phyloP scores from a whole-genome alignment of 176 grass and related monocot species.

The Saccharum officinarum region DNA sequence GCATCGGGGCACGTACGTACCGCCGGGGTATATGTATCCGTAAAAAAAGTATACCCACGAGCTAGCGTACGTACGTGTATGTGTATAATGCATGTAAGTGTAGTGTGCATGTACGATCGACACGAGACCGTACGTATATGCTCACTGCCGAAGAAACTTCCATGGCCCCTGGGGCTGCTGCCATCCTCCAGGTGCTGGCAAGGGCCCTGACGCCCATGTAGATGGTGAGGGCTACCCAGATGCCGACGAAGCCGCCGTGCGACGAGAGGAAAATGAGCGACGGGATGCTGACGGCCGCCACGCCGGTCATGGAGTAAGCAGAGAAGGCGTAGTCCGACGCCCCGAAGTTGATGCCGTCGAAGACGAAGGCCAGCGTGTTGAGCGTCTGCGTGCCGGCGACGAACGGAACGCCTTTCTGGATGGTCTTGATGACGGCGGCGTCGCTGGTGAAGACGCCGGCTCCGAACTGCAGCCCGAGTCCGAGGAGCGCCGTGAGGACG shows the following conservation, averaged over 20 bases:
- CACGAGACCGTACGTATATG: no score
- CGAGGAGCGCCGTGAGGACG: constrained; percentile 48
- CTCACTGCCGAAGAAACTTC: constrained; percentile 45
- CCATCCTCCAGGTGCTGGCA: constrained; percentile 56
- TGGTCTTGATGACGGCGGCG: constrained; percentile 52
- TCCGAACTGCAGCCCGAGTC: constrained; percentile 68
- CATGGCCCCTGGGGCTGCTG: constrained; percentile 36
- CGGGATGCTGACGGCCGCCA: constrained; percentile 58
- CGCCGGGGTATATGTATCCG: no score
- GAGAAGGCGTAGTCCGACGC: constrained; percentile 71
- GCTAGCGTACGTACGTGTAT: no score
- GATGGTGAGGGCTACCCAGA: constrained; percentile 63
- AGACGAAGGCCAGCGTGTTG: constrained; percentile 73
- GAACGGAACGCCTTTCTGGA: constrained; percentile 76
- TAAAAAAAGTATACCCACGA: no score
- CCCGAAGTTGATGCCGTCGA: constrained; percentile 74
- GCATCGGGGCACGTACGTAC: no score
- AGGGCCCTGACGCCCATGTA: constrained; percentile 65
- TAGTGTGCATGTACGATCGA: no score
- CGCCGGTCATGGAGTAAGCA: constrained; percentile 72
- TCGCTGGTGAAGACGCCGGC: constrained; percentile 83
- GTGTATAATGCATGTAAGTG: no score
- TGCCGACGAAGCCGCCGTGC: constrained; percentile 58
- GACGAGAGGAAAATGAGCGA: constrained; percentile 53
- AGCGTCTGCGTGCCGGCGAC: constrained; percentile 69